A percentile compares a stretch with the other conserved stretches of the same genome.
Evolutionary conservation across 2,329 filamentous ascomycete species (phyloP).

Genomic region (Moelleriella libera): DNA sequence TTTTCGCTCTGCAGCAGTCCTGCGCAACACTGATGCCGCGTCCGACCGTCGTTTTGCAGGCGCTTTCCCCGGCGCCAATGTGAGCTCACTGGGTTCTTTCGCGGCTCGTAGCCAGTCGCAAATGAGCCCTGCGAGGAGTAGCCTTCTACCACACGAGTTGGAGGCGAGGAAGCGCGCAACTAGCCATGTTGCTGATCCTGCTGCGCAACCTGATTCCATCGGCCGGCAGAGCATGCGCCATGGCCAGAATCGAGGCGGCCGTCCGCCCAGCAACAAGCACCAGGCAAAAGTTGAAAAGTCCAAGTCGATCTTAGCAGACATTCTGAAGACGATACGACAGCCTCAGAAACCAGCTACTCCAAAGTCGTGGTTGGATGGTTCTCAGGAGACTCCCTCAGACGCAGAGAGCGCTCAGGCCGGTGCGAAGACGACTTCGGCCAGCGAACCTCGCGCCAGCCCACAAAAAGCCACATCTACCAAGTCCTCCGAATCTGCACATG

Average conservation of each 20-base stretch:
- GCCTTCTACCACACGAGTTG: conserved; percentile 23
- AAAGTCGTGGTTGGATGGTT: conserved; percentile 7
- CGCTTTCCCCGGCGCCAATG: conserved; percentile 8
- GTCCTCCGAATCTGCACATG: conserved; percentile 1
- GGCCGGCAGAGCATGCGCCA: not conserved
- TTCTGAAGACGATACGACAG: conserved; percentile 15
- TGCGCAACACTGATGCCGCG: conserved; percentile 7
- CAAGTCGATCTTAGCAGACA: conserved; percentile 16
- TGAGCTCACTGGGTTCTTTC: conserved; percentile 9
- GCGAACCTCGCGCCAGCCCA: not conserved
- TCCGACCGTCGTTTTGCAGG: conserved; percentile 11
- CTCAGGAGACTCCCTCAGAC: too few relatives aligned
- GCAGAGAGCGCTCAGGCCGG: too few relatives aligned
- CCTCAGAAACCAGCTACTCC: conserved; percentile 13
- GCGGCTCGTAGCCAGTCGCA: conserved; percentile 2
- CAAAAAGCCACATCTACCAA: conserved; percentile 1
- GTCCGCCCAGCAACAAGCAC: not conserved
- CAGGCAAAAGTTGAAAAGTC: conserved; percentile 9
- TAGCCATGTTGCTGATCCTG: not conserved
- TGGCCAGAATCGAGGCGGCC: not conserved
- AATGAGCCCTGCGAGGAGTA: conserved; percentile 5
- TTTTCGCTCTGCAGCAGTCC: conserved; percentile 2
- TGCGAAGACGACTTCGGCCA: not conserved
- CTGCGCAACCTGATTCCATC: not conserved
- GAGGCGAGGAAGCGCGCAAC: conserved; percentile 11